phyloP scores from a whole-genome alignment of 139 green algal species.

The Tetradesmus lagerheimii region DNA sequence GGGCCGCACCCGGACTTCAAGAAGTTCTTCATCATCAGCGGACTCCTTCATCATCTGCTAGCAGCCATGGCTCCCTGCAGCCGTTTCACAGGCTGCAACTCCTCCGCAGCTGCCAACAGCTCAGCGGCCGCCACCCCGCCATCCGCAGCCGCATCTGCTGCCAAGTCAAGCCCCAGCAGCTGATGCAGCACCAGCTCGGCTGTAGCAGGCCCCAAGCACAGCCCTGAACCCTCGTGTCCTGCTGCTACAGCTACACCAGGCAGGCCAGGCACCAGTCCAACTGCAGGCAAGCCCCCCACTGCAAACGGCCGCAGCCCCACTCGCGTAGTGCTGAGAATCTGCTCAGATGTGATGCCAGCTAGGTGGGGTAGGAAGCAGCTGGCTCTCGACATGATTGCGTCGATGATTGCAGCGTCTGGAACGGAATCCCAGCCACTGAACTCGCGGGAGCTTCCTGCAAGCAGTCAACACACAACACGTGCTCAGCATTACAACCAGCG shows the following conservation, averaged over 20 bases:
- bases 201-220: conserved; percentile 79
- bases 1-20: no score
- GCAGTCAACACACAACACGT: no score
- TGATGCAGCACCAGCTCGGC: conserved; percentile 61
- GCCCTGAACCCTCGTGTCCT: conserved; percentile 84
- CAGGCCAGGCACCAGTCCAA: conserved; percentile 65
- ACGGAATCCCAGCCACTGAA: conserved; percentile 63
- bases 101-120: neutral
- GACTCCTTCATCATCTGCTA: neutral
- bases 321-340: conserved; percentile 41
- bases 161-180: conserved; percentile 12
- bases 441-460: conserved; percentile 69
- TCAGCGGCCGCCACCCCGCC: neutral
- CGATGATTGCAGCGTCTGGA: conserved; percentile 53
- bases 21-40: no score
- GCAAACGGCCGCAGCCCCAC: conserved; percentile 77
- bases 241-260: conserved; percentile 74
- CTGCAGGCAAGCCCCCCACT: conserved; percentile 62
- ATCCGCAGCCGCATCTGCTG: neutral
- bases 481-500: no score
- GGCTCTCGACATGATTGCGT: conserved; percentile 72
- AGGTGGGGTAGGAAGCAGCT: conserved; percentile 71
- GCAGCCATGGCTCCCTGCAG: neutral
- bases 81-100: conserved; percentile 17
- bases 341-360: neutral